phyloP scores from a whole-genome alignment of 1,139 yeast genomes.

The Sugiyamaella grinbergsii region DNA sequence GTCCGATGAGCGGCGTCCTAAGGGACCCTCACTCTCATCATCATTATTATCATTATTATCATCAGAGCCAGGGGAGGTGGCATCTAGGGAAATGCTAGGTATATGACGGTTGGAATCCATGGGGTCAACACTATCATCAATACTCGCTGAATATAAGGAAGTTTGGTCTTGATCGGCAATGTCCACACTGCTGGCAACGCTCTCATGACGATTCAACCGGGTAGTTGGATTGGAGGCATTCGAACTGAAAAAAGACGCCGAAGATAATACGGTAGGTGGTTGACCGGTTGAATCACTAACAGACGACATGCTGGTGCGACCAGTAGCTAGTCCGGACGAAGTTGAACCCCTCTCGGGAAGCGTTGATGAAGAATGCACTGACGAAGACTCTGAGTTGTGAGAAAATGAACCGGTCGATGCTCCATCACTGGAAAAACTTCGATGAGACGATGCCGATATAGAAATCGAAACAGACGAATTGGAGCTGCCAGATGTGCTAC shows the following conservation, averaged over 20 bases:
- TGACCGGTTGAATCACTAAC: constrained; percentile 2
- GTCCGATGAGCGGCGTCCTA: background rate
- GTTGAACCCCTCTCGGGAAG: constrained; percentile 9
- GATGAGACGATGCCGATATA: background rate
- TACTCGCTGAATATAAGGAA: constrained; percentile 1
- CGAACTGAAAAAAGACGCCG: no score
- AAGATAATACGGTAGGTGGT: background rate
- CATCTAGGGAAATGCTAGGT: constrained; percentile 6
- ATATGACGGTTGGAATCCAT: constrained; percentile 6
- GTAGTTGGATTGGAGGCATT: background rate
- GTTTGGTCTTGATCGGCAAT: constrained; percentile 26
- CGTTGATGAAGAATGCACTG: constrained; percentile 10
- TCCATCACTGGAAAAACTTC: constrained; percentile 6
- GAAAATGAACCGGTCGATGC: constrained; percentile 4
- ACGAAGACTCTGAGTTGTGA: constrained; percentile 9
- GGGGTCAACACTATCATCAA: constrained; percentile 19
- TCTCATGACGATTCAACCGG: constrained; percentile 19
- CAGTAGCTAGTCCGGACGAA: background rate
- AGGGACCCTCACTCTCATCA: background rate
- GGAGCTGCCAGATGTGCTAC: no score
- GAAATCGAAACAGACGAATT: no score
- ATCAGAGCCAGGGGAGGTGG: background rate
- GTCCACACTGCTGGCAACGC: constrained; percentile 28
- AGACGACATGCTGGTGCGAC: constrained; percentile 14
- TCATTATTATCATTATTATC: background rate